Evolutionary conservation across 2,329 filamentous ascomycete species (phyloP), one percentile per base, ranked within the genome.

Genomic region (Fusarium virguliforme): DNA sequence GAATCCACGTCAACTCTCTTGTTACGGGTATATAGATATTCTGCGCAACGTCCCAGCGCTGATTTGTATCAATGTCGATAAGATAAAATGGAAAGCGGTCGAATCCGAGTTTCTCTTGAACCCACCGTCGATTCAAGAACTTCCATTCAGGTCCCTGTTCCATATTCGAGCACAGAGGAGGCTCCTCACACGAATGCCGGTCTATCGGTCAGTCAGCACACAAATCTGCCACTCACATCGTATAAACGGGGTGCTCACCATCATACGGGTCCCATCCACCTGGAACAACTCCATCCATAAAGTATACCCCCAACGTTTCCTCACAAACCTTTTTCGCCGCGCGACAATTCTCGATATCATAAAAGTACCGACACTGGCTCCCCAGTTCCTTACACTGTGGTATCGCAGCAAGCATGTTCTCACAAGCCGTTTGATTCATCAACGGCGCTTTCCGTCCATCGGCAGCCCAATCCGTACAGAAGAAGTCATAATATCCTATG

Each of bases 251-350:
- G 6, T 5, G 32, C 55, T 68, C 1, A 62, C 67, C 41, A 2
- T 70, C 67, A 2, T 70, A 70, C 0, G 67, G 67, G 8, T 70
- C 66, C 67, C 67, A 70, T 4, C 67, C 67, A 3, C 67, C 67
- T 2, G 41, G 68, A 0, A 24, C 37, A 0, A 63, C 28, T 0
- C 28, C 67, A 9, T 63, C 41, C 10, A 70, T 3, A 1, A 70
- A 62, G 3, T 60, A 32, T 15, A 70, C 62, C 1, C 67, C 67
- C 7, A 70, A 6, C 0, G 54, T 54, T 37, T 48, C 15, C 12
- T 70, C 67, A 6, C 67, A 70, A 5, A 67, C 22, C 12, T 70
- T 37, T 18, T 66, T 64, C 5, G 67, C 67, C 8, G 41, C 58
- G 3, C 57, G 53, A 10, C 67, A 70, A n/a, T n/a, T n/a, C n/a